A percentile compares a stretch with the other conserved stretches of the same genome.
These are phyloP conservation scores for Chaetothyriales sp. DNA, from an alignment of 2,329 filamentous ascomycete species.

Conservation along the genomic window DNA sequence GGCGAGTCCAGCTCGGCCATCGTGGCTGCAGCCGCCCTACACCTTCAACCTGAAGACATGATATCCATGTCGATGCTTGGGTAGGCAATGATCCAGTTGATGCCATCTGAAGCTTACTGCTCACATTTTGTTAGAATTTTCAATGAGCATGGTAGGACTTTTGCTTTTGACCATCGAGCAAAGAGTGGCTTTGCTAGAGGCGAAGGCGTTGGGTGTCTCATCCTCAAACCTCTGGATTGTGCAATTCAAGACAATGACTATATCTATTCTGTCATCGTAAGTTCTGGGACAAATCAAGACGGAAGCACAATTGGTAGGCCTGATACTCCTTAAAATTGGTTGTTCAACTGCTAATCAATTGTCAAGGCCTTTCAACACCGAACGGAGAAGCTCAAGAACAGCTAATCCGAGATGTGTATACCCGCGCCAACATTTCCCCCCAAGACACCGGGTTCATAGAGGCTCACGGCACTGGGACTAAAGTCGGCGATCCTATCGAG, in stretches of 20 bases:
- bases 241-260: conserved; percentile 31
- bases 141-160: neutral
- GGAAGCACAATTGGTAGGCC: conserved; percentile 27
- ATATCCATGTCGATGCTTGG: neutral
- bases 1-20: conserved; percentile 8
- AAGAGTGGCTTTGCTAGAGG: conserved; percentile 34
- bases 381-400: conserved; percentile 24
- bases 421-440: conserved; percentile 16
- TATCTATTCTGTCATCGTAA: conserved; percentile 31
- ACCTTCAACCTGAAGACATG: neutral
- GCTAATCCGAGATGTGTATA: conserved; percentile 24
- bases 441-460: conserved; percentile 19
- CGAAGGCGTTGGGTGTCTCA: conserved; percentile 30
- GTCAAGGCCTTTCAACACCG: conserved; percentile 29
- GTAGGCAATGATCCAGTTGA: conserved; percentile 15
- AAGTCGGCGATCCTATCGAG: conserved; percentile 21
- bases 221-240: conserved; percentile 30
- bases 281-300: conserved; percentile 31
- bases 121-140: conserved; percentile 22
- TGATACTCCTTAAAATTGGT: neutral
- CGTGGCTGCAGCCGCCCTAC: conserved; percentile 25
- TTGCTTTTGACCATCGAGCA: conserved; percentile 8
- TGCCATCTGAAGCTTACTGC: conserved; percentile 7
- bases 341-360: neutral
- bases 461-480: conserved; percentile 27